A percentile compares a stretch with the other conserved stretches of the same genome.
These are phyloP conservation scores for Suillus clintonianus DNA, from an alignment of 768 basidiomycete species.

Conservation along the genomic window DNA sequence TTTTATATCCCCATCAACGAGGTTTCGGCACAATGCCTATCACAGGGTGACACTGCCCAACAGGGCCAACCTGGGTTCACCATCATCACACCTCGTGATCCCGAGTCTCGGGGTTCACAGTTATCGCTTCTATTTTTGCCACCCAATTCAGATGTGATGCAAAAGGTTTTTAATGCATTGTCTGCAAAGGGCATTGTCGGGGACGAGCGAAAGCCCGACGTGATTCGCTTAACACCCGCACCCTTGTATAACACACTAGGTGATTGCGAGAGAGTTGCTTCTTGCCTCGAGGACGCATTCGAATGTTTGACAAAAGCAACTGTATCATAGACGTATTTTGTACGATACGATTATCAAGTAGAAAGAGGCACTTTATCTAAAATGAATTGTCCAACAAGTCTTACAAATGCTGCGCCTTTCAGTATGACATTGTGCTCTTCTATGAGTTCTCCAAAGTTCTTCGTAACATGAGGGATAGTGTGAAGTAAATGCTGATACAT, in stretches of 20 bases:
- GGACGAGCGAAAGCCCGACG: slow-evolving; percentile 89
- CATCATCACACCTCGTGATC: slow-evolving; percentile 84
- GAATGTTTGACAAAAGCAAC: slow-evolving; percentile 20
- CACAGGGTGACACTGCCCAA: slow-evolving; percentile 8
- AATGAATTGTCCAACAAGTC: slow-evolving; percentile 48
- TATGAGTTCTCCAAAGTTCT: slow-evolving; percentile 41
- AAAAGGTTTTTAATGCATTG: slow-evolving; percentile 60
- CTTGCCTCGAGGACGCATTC: slow-evolving; percentile 63
- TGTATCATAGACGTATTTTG: background rate
- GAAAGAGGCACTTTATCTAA: background rate
- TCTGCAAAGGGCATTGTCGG: slow-evolving; percentile 78
- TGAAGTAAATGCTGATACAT: slow-evolving; percentile 58
- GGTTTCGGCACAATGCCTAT: slow-evolving; percentile 31
- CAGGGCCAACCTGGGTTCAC: slow-evolving; percentile 61
- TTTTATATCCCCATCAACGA: slow-evolving; percentile 57
- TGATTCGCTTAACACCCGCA: slow-evolving; percentile 85
- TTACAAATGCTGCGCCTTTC: slow-evolving; percentile 40
- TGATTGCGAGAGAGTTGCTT: slow-evolving; percentile 75
- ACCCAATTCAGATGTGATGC: slow-evolving; percentile 61
- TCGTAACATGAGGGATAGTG: slow-evolving; percentile 27
- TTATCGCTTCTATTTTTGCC: slow-evolving; percentile 84
- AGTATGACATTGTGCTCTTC: slow-evolving; percentile 61
- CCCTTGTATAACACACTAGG: slow-evolving; percentile 84
- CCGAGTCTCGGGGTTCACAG: slow-evolving; percentile 78
- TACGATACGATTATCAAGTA: background rate